Conservation (phyloP, 192 early-diverging fungal species). For the Oehlia diaphana region DNA sequence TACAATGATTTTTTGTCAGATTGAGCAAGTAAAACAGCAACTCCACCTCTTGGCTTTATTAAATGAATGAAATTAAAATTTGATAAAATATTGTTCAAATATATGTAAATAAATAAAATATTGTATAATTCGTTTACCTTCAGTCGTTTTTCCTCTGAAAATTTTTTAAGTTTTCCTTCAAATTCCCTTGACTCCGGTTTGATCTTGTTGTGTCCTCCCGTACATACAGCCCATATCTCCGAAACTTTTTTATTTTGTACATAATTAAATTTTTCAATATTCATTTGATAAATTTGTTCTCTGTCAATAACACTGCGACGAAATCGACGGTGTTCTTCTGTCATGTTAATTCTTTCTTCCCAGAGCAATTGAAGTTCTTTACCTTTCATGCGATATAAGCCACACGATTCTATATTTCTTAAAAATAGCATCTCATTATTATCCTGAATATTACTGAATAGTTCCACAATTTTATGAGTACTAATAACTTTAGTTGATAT, state of each 20-base stretch:
- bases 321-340: background rate
- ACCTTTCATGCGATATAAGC: background rate
- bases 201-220: no score
- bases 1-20: background rate
- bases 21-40: background rate
- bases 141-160: background rate
- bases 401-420: background rate
- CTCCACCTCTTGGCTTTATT: background rate
- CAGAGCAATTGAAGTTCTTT: background rate
- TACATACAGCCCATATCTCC: background rate
- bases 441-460: background rate
- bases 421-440: background rate
- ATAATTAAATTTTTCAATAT: background rate
- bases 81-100: no score
- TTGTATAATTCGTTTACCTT: background rate
- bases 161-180: background rate
- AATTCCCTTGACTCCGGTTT: no score
- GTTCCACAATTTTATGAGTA: no score
- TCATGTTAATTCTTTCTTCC: background rate
- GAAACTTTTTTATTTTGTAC: background rate
- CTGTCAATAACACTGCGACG: background rate
- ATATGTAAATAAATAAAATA: no score
- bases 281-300: background rate
- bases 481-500: background rate
- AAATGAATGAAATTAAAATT: no score